phyloP scores from a whole-genome alignment of 2,329 filamentous ascomycete genomes.

The Penicillium digitatum region DNA sequence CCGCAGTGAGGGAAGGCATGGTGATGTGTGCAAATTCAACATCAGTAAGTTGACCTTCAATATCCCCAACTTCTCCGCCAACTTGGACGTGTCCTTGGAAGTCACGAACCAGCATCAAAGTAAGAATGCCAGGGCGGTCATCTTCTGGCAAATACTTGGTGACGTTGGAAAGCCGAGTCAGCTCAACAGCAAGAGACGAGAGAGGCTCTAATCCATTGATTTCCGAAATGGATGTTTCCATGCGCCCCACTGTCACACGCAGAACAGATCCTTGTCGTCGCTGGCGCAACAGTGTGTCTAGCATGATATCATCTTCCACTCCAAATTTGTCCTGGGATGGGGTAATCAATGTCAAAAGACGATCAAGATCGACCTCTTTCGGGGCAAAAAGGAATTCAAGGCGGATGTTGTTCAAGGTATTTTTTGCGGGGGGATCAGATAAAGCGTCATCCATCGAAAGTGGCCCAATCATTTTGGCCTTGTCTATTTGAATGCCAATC shows the following conservation, averaged over 20 bases:
- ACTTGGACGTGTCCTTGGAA: constrained; percentile 60
- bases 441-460: constrained; percentile 49
- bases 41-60: constrained; percentile 57
- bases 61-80: constrained; percentile 64
- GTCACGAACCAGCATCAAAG: constrained; percentile 63
- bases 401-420: constrained; percentile 63
- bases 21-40: constrained; percentile 76
- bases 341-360: constrained; percentile 78
- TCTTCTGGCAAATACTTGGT: constrained; percentile 95
- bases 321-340: constrained; percentile 90
- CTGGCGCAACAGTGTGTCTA: constrained; percentile 85
- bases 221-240: constrained; percentile 61
- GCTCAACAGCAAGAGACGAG: constrained; percentile 68
- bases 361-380: constrained; percentile 74
- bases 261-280: constrained; percentile 80
- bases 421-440: constrained; percentile 54
- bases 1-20: constrained; percentile 74
- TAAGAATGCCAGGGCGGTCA: constrained; percentile 83
- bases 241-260: constrained; percentile 61
- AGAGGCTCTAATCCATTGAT: constrained; percentile 65
- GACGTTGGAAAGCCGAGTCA: constrained; percentile 78
- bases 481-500: constrained; percentile 68
- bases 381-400: constrained; percentile 70
- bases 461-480: constrained; percentile 70
- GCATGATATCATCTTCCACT: constrained; percentile 85